Evolutionary conservation across 352 stramenopile species (phyloP).

Genomic region (Globisporangium ultimum): DNA sequence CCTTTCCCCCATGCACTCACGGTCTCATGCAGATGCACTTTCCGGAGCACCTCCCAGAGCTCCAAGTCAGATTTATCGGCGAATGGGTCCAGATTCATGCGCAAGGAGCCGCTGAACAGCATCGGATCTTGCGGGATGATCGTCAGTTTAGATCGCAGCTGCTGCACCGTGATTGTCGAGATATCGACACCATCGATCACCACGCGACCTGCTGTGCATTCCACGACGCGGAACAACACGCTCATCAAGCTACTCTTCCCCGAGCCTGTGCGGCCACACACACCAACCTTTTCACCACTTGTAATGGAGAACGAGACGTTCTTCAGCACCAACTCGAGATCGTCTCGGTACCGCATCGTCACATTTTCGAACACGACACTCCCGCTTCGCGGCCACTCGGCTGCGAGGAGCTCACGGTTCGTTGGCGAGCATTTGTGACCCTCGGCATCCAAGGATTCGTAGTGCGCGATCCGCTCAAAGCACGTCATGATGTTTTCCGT

Average conservation of each 20-base stretch:
- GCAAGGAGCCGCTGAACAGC: not conserved
- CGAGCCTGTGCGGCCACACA: not conserved
- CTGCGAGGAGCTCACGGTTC: constrained; percentile 80
- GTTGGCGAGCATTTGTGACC: constrained; percentile 64
- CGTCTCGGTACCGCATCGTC: constrained; percentile 18
- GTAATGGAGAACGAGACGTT: not conserved
- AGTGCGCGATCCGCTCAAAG: constrained; percentile 66
- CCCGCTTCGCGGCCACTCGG: constrained; percentile 39
- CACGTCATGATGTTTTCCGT: constrained; percentile 92
- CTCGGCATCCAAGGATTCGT: constrained; percentile 24
- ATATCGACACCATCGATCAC: constrained; percentile 82
- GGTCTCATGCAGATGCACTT: not conserved
- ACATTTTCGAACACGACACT: constrained; percentile 38
- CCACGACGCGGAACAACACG: constrained; percentile 1
- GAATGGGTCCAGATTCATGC: not conserved
- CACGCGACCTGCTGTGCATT: constrained; percentile 35
- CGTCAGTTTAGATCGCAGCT: constrained; percentile 15
- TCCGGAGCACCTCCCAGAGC: not conserved
- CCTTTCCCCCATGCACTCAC: not conserved
- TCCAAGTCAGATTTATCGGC: not conserved
- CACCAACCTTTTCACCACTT: not conserved
- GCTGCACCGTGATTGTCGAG: constrained; percentile 18
- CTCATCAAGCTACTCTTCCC: not conserved
- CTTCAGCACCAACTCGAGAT: not conserved
- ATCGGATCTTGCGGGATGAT: not conserved